These are phyloP conservation scores for Xerocomus amazonicus DNA, from an alignment of 1,284 basidiomycete species.

Conservation along the genomic window DNA sequence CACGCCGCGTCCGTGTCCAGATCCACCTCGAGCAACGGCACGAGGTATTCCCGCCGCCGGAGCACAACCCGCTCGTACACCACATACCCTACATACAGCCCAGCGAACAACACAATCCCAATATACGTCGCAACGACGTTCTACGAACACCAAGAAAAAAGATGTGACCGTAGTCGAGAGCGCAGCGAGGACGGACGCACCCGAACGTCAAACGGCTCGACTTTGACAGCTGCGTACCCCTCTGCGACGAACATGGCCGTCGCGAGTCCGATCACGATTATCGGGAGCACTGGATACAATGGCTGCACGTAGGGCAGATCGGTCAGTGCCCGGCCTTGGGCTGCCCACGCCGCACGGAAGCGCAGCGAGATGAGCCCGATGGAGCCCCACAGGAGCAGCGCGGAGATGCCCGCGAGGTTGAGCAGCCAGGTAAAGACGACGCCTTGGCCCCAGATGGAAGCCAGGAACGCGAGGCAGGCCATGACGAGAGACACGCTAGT, in stretches of 20 bases:
- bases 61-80: conserved; percentile 31
- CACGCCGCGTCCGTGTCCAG: conserved; percentile 49
- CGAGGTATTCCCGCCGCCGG: conserved; percentile 24
- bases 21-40: conserved; percentile 40
- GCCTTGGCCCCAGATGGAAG: conserved; percentile 53
- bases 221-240: conserved; percentile 42
- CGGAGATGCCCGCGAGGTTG: conserved; percentile 67
- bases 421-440: conserved; percentile 58
- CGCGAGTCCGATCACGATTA: conserved; percentile 42
- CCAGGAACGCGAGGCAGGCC: conserved; percentile 49
- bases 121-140: conserved; percentile 43
- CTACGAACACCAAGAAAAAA: conserved; percentile 15
- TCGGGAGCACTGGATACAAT: conserved; percentile 45
- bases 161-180: no score
- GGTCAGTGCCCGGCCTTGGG: conserved; percentile 37
- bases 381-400: conserved; percentile 62
- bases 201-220: conserved; percentile 34
- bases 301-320: conserved; percentile 50
- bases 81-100: conserved; percentile 36
- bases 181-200: conserved; percentile 19
- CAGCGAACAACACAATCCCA: conserved; percentile 36
- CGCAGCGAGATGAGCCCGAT: conserved; percentile 53
- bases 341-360: conserved; percentile 45
- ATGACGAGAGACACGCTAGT: conserved; percentile 38
- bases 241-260: conserved; percentile 49